Percentiles rank a stretch among this genome's conserved stretches.
These are phyloP conservation scores for Yamadazyma taylorii DNA, from an alignment of 1,139 yeast genomes.

Conservation along the genomic window DNA sequence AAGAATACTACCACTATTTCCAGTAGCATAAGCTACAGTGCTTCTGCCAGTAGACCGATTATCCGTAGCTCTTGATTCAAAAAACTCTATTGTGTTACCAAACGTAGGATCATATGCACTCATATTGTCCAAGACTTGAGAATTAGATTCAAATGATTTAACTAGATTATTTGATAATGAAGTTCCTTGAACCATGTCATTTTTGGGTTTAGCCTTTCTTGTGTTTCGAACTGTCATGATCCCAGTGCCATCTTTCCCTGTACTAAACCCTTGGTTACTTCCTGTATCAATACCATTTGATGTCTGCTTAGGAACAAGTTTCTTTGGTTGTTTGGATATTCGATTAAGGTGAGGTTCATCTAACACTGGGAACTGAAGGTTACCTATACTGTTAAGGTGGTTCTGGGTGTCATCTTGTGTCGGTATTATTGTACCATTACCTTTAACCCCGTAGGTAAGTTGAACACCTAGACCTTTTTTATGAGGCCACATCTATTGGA, in stretches of 20 bases:
- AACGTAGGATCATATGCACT: constrained; percentile 40
- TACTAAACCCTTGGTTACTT: no score
- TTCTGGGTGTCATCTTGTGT: constrained; percentile 1
- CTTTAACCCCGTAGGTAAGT: constrained; percentile 38
- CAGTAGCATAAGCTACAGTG: constrained; percentile 36
- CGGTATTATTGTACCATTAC: constrained; percentile 24
- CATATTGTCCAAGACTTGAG: constrained; percentile 18
- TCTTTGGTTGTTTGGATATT: constrained; percentile 3
- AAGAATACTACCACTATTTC: constrained; percentile 26
- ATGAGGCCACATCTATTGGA: constrained; percentile 40
- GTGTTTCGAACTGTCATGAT: no score
- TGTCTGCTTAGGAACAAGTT: constrained; percentile 10
- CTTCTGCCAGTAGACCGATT: constrained; percentile 11
- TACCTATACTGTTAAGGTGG: constrained; percentile 2
- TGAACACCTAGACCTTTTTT: constrained; percentile 42
- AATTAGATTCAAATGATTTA: constrained; percentile 24
- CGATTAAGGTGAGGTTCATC: constrained; percentile 5
- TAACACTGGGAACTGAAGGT: constrained; percentile 7
- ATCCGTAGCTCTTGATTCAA: constrained; percentile 17
- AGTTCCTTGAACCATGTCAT: background rate
- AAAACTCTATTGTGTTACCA: constrained; percentile 26
- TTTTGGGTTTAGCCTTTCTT: background rate
- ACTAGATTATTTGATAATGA: constrained; percentile 27
- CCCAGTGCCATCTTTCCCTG: no score
- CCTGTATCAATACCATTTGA: background rate